Conservation (phyloP, 306 rosid genomes). For the Malus orientalis region DNA sequence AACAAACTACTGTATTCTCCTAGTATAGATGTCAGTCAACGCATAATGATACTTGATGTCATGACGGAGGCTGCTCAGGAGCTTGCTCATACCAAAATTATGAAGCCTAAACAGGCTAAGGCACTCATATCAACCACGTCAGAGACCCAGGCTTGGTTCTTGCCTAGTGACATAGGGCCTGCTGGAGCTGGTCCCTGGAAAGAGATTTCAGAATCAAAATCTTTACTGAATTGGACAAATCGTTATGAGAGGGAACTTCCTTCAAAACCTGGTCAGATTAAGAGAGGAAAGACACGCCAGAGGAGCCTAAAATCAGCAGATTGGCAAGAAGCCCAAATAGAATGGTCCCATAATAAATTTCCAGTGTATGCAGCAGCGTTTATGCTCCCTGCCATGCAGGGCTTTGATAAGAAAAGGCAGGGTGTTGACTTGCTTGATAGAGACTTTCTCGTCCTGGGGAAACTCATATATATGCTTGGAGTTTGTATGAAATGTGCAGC, state of each 20-base stretch:
- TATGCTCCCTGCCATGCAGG: constrained; percentile 97
- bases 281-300: constrained; percentile 75
- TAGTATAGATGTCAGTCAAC: constrained; percentile 79
- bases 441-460: constrained; percentile 86
- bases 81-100: constrained; percentile 57
- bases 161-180: constrained; percentile 70
- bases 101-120: constrained; percentile 47
- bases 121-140: constrained; percentile 66
- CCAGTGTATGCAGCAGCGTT: constrained; percentile 91
- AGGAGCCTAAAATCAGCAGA: constrained; percentile 58
- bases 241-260: constrained; percentile 84
- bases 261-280: constrained; percentile 44
- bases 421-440: constrained; percentile 89
- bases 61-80: constrained; percentile 96
- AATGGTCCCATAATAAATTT: constrained; percentile 79
- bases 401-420: constrained; percentile 83
- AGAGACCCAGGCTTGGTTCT: constrained; percentile 79
- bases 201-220: constrained; percentile 60
- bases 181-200: constrained; percentile 81
- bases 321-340: constrained; percentile 40
- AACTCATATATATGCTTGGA: constrained; percentile 85
- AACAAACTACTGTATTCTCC: constrained; percentile 84
- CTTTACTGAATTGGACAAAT: constrained; percentile 75
- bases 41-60: constrained; percentile 82
- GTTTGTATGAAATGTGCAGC: constrained; percentile 90